phyloP scores from a whole-genome alignment of 441 rosid genomes.

The Bocquillonia castaneifolia region DNA sequence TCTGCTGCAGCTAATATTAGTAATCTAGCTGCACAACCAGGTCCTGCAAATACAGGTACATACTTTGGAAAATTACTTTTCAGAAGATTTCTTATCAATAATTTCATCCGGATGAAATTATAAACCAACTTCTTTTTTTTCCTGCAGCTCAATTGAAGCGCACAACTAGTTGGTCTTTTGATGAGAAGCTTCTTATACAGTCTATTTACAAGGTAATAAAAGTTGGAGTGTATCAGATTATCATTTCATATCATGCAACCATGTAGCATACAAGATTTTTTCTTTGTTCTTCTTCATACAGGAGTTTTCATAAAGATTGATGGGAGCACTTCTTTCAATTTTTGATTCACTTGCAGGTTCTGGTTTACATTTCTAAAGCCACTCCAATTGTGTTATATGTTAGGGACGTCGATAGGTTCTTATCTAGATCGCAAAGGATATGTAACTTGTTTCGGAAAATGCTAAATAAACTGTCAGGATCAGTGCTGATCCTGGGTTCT shows the following conservation, averaged over 20 bases:
- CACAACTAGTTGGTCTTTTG: slow-evolving; percentile 73
- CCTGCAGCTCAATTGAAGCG: slow-evolving; percentile 57
- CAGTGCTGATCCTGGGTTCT: slow-evolving; percentile 78
- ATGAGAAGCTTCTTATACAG: slow-evolving; percentile 80
- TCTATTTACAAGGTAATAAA: slow-evolving; percentile 71
- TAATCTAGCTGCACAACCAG: slow-evolving; percentile 37
- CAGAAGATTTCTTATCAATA: not conserved
- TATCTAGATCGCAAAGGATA: slow-evolving; percentile 63
- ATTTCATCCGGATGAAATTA: not conserved
- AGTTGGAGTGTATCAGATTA: not conserved
- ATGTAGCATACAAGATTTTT: not conserved
- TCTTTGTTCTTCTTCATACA: not conserved
- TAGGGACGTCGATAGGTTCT: slow-evolving; percentile 60
- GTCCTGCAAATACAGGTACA: slow-evolving; percentile 52
- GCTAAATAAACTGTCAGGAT: slow-evolving; percentile 69
- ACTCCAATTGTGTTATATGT: slow-evolving; percentile 68
- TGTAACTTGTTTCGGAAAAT: slow-evolving; percentile 70
- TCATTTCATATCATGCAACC: not conserved
- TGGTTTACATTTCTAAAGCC: slow-evolving; percentile 66
- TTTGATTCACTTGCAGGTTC: slow-evolving; percentile 44
- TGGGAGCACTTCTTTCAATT: not conserved
- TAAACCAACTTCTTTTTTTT: slow-evolving; percentile 2
- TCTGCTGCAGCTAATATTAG: slow-evolving; percentile 64
- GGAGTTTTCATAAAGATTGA: no score
- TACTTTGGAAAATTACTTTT: not conserved